These are phyloP conservation scores for Aspergillus uvarum DNA, from an alignment of 2,329 filamentous ascomycete species.

Conservation along the genomic window DNA sequence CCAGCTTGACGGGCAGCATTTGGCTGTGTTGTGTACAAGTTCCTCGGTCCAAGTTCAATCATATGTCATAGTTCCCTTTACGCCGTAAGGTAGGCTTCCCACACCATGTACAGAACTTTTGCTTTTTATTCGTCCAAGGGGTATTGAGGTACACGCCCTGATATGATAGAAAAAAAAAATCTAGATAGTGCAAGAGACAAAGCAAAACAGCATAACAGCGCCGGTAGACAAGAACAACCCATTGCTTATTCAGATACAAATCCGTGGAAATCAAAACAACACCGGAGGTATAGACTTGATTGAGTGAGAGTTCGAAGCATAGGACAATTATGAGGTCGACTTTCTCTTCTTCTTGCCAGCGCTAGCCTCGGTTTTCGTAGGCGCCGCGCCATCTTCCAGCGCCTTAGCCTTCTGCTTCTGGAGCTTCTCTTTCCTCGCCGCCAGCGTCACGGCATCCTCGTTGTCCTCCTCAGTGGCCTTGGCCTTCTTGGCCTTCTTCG, in stretches of 20 bases:
- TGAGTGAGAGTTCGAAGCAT: not conserved
- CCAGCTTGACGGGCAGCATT: no score
- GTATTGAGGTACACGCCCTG: slow-evolving; percentile 14
- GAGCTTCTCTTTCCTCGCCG: slow-evolving; percentile 49
- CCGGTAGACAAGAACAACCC: slow-evolving; percentile 29
- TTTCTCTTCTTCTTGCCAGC: slow-evolving; percentile 41
- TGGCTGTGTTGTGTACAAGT: not conserved
- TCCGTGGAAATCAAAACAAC: slow-evolving; percentile 24
- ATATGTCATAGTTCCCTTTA: not conserved
- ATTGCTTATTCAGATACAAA: slow-evolving; percentile 23
- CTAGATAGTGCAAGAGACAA: slow-evolving; percentile 8
- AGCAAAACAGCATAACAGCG: slow-evolving; percentile 29
- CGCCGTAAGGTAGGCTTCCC: not conserved
- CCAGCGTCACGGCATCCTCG: slow-evolving; percentile 34
- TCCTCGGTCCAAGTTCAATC: not conserved
- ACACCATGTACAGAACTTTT: not conserved
- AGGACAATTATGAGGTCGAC: slow-evolving; percentile 35
- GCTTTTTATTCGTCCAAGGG: slow-evolving; percentile 25
- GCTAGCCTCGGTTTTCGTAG: slow-evolving; percentile 19
- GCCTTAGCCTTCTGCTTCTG: slow-evolving; percentile 52
- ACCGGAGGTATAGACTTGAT: slow-evolving; percentile 18
- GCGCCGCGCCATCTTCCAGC: slow-evolving; percentile 43
- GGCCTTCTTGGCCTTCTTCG: slow-evolving; percentile 43
- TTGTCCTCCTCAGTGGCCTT: slow-evolving; percentile 41
- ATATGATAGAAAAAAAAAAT: not conserved